Conservation (phyloP, 306 rosid species). For the Prunus davidiana region DNA sequence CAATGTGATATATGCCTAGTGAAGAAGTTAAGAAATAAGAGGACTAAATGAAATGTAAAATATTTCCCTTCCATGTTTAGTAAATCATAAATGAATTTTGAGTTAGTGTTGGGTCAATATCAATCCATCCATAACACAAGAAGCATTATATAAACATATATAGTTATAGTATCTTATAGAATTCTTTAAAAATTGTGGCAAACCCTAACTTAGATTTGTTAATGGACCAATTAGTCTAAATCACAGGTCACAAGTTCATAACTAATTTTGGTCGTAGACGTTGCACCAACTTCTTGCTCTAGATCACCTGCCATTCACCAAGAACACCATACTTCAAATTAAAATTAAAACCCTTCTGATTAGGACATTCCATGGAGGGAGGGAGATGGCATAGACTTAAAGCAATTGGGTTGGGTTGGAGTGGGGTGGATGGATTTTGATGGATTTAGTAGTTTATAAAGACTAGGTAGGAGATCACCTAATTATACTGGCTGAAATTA, state of each 20-base stretch:
- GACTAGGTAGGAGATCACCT: not conserved
- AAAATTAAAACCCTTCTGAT: not conserved
- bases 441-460: not conserved
- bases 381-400: not conserved
- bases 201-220: not conserved
- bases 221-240: not conserved
- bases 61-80: not conserved
- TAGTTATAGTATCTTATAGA: too few species aligned
- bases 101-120: not conserved
- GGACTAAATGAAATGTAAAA: not conserved
- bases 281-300: slow-evolving; percentile 18
- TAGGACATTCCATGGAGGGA: slow-evolving; percentile 9
- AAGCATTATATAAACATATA: too few species aligned
- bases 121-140: too few species aligned
- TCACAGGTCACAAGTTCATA: not conserved
- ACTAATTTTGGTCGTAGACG: slow-evolving; percentile 11
- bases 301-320: slow-evolving; percentile 16
- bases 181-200: too few species aligned
- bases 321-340: not conserved
- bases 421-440: not conserved
- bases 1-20: not conserved
- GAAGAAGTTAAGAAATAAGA: not conserved
- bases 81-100: not conserved
- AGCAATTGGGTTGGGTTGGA: not conserved
- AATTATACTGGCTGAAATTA: not conserved